Conservation (phyloP, 768 basidiomycete species). For the Lactarius tabidus region DNA sequence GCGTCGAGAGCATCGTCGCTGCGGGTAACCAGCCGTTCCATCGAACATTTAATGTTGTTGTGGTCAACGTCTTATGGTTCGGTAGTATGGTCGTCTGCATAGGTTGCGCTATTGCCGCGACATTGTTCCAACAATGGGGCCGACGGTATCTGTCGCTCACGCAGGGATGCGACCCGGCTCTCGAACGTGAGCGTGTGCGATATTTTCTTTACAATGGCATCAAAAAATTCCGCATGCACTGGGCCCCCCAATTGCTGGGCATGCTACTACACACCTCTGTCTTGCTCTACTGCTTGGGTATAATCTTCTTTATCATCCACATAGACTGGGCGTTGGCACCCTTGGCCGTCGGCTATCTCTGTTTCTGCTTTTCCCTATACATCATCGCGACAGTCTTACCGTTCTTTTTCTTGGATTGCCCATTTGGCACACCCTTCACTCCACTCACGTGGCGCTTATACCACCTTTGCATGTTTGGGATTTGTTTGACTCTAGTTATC, state of each 20-base stretch:
- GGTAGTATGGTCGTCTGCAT: no score
- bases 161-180: background rate
- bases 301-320: background rate
- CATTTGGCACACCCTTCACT: background rate
- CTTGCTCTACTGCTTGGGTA: background rate
- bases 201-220: background rate
- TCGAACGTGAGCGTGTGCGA: background rate
- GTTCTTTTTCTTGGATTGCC: background rate
- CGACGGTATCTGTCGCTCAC: no score
- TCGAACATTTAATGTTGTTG: no score
- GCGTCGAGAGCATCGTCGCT: no score
- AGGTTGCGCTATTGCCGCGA: no score
- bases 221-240: background rate
- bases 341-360: no score
- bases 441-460: background rate
- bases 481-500: no score
- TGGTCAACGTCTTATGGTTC: no score
- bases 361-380: fast-evolving
- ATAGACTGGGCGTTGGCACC: fast-evolving
- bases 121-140: no score
- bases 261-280: background rate
- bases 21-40: no score
- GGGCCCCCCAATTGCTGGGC: background rate
- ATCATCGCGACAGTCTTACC: background rate
- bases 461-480: background rate